Evolutionary conservation across 495 filamentous ascomycete species (phyloP), one percentile per base, ranked within the genome.

Genomic region (Daldinia childiae): DNA sequence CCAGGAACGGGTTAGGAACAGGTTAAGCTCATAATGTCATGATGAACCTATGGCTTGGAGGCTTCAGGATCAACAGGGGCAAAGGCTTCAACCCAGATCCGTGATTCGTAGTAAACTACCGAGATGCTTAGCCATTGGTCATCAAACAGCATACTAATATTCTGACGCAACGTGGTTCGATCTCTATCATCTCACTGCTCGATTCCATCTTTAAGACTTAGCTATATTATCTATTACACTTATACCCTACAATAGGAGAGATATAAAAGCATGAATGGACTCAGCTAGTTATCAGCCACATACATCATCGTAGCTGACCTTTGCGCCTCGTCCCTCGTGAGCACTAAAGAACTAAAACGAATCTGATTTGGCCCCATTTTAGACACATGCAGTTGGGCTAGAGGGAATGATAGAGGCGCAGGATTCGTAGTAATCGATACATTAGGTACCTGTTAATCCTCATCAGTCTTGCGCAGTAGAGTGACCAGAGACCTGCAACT

Each of bases 351-450:
- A 7, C 50, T 27, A 32, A 60, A 24, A 29, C 15, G 27, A 67
- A 57, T 11, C 24, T 38, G 62, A 32, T 43, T 41, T 48, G 58
- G 11, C 45, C 45, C 39, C 39, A 50, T 57, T 59, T 71, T 66
- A 71, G 34, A 58, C 11, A 29, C n/a, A 19, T 26, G 43, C n/a
- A 39, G 55, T 36, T 36, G 57, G 57, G 61, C 3, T 19, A 43
- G 29, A 32, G 29, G 55, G 14, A 38, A 43, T 39, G 6, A 19
- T 32, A 38, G 6, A 63, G 15, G n/a, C 30, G 41, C 34, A 68
- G 64, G 60, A 62, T 73, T 50, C 65, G 65, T 73, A 63, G 71
- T 66, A 69, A 73, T 63, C 69, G 60, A 62, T 62, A 62, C 58
- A 41, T 57, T 26, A 65, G 51, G n/a, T n/a, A n/a, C 48, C 61